A percentile compares a stretch with the other conserved stretches of the same genome.
Conservation (phyloP, 2,329 filamentous ascomycete species). For the Falciphora oryzae region DNA sequence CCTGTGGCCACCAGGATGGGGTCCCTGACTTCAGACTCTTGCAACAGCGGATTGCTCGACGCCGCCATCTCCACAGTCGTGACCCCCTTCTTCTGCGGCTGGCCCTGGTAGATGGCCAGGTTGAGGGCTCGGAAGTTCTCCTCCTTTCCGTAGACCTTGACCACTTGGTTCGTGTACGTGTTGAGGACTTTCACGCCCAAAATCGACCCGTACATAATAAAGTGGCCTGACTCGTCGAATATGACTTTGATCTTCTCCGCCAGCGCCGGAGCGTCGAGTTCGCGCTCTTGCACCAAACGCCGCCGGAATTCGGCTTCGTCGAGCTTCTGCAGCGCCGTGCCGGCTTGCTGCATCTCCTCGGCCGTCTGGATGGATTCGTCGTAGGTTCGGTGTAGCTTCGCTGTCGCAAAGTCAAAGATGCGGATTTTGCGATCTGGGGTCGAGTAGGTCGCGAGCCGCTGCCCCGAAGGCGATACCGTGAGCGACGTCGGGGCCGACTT, state of each 20-base stretch:
- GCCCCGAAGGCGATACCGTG: constrained; percentile 78
- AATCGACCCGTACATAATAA: constrained; percentile 90
- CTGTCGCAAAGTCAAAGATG: constrained; percentile 86
- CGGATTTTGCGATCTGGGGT: constrained; percentile 91
- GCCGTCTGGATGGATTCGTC: constrained; percentile 88
- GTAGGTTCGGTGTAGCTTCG: constrained; percentile 85
- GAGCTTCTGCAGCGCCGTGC: constrained; percentile 71
- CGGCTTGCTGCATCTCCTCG: constrained; percentile 94
- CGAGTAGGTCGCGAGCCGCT: constrained; percentile 82
- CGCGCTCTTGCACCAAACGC: constrained; percentile 76
- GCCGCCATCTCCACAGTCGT: constrained; percentile 97
- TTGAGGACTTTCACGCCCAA: constrained; percentile 93
- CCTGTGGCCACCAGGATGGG: constrained; percentile 83
- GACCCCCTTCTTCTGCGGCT: constrained; percentile 87
- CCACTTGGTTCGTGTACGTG: constrained; percentile 86
- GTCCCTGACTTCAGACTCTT: constrained; percentile 85
- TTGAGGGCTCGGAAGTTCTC: constrained; percentile 82
- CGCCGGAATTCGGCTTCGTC: constrained; percentile 91
- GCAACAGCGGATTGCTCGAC: constrained; percentile 83
- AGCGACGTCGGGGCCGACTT: constrained; percentile 80
- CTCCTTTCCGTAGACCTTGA: constrained; percentile 85
- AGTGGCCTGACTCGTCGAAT: constrained; percentile 95
- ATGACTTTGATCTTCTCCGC: constrained; percentile 74
- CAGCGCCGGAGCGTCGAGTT: constrained; percentile 66
- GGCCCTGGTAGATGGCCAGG: constrained; percentile 85